Base-by-base conservation (phyloP, 1,139 yeast genomes). In the Starmera stellimalicola region DNA sequence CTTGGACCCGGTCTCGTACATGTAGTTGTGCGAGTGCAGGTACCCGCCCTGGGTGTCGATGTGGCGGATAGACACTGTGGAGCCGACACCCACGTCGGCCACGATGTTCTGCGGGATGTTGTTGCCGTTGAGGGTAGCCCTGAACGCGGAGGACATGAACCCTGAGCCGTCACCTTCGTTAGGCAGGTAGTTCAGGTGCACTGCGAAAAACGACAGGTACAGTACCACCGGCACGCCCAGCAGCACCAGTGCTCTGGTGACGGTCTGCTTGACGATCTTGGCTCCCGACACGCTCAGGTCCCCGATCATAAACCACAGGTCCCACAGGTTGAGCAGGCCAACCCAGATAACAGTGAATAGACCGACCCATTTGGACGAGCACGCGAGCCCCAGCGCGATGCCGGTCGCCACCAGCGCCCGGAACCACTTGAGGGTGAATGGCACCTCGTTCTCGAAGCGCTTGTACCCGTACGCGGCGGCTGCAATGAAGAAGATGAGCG, bases 351-450 rank as follows among this genome's bases (percentile, higher is more conserved):
- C 60, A 26, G 98, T 91, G 66, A 91, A 91, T 31, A 91, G 63
- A 35, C 98, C 99, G 32, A 91, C 97, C 97, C 98, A 91, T 58
- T 93, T 93, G 30, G 95, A 78, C 29, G 88, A 75, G 23, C 81
- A 66, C 3, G 97, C 91, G 37, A 93, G 73, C 32, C 98, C 99
- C 36, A 93, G 65, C 14, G 81, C 81, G 33, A 85, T 59, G 41
- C 94, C 95, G 26, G 94, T 75, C 29, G 84, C 70, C 18, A 80
- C 37, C 52, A 93, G 63, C 37, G 79, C 67, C 50, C 75, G 74
- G 60, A 63, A 81, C 88, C 96, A 87, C 34, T 60, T 63, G 32
- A 60, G 54, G 16, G 82, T 49, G 54, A 83, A 78, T n/a, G 94
- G 85, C 26, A 67, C 68, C 54, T 79, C 82, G 45, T 77, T 66